Evolutionary conservation across 208 protist species (phyloP), one percentile per base, ranked within the genome.

Genomic region (Trypanosoma theileri): DNA sequence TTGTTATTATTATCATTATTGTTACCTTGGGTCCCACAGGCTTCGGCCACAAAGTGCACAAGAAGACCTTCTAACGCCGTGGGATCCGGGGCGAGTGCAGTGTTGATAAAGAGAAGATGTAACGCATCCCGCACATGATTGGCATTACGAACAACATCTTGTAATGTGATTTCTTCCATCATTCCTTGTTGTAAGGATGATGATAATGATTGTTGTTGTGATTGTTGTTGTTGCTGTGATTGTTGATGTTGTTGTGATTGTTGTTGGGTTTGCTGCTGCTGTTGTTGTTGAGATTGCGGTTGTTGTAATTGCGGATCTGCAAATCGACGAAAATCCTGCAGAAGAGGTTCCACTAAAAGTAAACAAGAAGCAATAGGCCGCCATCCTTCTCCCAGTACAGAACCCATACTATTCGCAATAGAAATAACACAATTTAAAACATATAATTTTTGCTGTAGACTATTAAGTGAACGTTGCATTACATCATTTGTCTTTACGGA

Each of bases 91-190:
- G 73, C 52, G 22, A 78, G 73, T 0, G 77, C 75, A 65, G 63
- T 80, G 54, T 80, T 70, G 53, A 92, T 60, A 65, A 76, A 88
- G 26, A 89, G 58, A 22, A 74, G 68, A 24, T 80, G 78, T 40
- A 92, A 66, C 28, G 86, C 78, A 66, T 92, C 82, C 54, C 81
- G 82, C 51, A 89, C 59, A 65, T 88, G 76, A 40, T 77, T 59
- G 10, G 76, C 78, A 60, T 83, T 78, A 42, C 70, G 74, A n/a
- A 77, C 45, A 22, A 81, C 26, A 46, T 69, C 62, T 40, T 52
- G 55, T 16, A 60, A 3, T 3, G 73, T 40, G 44, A 59, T 71
- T 82, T 75, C 58, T 60, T 69, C 58, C 66, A 71, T 57, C 74
- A 67, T 66, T 70, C 66, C 40, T 76, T 71, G 31, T 75, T 69